Evolutionary conservation across 768 basidiomycete genomes (phyloP), one percentile per base, ranked within the genome.

Genomic region (Mrakia hoshinonis): DNA sequence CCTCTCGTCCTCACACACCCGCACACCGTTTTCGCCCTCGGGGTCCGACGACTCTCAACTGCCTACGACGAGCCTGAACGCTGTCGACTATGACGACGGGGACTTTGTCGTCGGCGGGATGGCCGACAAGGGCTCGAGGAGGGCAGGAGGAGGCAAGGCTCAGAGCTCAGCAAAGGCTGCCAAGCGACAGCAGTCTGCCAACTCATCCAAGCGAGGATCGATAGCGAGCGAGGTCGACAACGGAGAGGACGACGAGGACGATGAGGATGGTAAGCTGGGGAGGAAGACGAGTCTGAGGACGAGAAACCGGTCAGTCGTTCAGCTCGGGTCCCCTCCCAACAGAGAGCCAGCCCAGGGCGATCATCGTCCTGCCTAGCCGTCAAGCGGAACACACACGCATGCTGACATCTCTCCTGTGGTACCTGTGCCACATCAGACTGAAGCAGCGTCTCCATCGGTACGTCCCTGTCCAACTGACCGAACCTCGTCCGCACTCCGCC

Each of bases 301-400:
- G 64, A 66, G 64, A 34, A 66, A 66, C 34, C 10, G 64, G 46
- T 36, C 48, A 47, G 48, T 48, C 26, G 64, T 24, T 48, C 20
- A 51, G 49, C 49, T 51, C 49, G 49, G 43, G 20, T 24, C 49
- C 20, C 49, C 49, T 51, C 49, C n/a, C n/a, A n/a, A n/a, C n/a
- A n/a, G n/a, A n/a, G n/a, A n/a, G n/a, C n/a, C n/a, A n/a, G n/a
- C n/a, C n/a, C n/a, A n/a, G n/a, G n/a, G n/a, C n/a, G n/a, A n/a
- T n/a, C n/a, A n/a, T n/a, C n/a, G n/a, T n/a, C n/a, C n/a, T n/a
- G n/a, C n/a, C n/a, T n/a, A n/a, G n/a, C n/a, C n/a, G n/a, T n/a
- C n/a, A n/a, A n/a, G n/a, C n/a, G n/a, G n/a, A n/a, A n/a, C n/a
- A n/a, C n/a, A n/a, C n/a, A n/a, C 31, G 15, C 55, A 34, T 34